Conservation (phyloP, 495 filamentous ascomycete genomes). For the Hypoxylon subgilvum region DNA sequence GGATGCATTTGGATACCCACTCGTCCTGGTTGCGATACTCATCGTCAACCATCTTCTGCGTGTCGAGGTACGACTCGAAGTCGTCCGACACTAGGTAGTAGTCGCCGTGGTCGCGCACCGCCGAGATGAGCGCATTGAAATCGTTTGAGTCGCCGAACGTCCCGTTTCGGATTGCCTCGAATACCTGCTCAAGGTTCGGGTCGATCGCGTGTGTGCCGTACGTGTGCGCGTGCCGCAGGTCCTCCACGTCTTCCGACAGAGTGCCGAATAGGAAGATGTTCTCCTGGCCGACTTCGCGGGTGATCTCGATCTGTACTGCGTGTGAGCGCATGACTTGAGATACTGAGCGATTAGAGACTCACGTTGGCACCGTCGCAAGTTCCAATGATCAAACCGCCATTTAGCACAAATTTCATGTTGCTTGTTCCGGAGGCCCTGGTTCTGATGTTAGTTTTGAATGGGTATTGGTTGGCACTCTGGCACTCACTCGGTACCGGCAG, state of each 20-base stretch:
- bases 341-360: conserved; percentile 44
- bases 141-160: conserved; percentile 76
- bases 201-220: conserved; percentile 82
- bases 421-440: conserved; percentile 61
- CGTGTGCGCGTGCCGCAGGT: conserved; percentile 87
- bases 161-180: conserved; percentile 75
- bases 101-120: conserved; percentile 90
- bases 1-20: conserved; percentile 89
- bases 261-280: conserved; percentile 99
- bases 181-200: conserved; percentile 75
- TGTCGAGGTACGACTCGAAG: conserved; percentile 90
- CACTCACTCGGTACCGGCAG: conserved; percentile 83
- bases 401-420: conserved; percentile 99
- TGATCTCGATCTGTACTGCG: conserved; percentile 86
- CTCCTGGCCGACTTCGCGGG: conserved; percentile 90
- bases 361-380: conserved; percentile 98
- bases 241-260: conserved; percentile 94
- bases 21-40: conserved; percentile 88
- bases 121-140: conserved; percentile 80
- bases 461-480: background rate
- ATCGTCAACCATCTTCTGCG: conserved; percentile 87
- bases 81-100: conserved; percentile 98
- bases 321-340: conserved; percentile 2
- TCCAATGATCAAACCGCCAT: conserved; percentile 95
- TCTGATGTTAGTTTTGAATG: conserved; percentile 11